phyloP scores from a whole-genome alignment of 371 early-diverging fungal species.

The Blakeslea trispora region DNA sequence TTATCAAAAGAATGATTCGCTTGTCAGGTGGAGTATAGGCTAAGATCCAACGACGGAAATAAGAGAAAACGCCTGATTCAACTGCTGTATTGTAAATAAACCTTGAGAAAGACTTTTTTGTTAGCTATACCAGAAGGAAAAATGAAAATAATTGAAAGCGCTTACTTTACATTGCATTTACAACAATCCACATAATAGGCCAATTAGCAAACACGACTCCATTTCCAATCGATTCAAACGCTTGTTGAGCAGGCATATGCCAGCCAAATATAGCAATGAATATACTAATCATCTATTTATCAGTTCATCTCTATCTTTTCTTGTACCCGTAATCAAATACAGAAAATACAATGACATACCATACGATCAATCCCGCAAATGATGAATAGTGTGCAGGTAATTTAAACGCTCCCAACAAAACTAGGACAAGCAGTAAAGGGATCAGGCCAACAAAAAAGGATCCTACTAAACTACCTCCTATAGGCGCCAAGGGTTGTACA shows the following conservation, averaged over 20 bases:
- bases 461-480: conserved; percentile 41
- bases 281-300: conserved; percentile 30
- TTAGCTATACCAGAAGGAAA: too few species aligned
- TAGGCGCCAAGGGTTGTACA: conserved; percentile 40
- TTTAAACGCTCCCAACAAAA: conserved; percentile 37
- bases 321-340: neutral
- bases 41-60: conserved; percentile 53
- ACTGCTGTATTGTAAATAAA: conserved; percentile 49
- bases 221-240: conserved; percentile 43
- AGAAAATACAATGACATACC: conserved; percentile 17
- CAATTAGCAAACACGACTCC: conserved; percentile 54
- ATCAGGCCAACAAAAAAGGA: conserved; percentile 50
- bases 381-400: conserved; percentile 41
- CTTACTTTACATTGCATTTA: conserved; percentile 45
- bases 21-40: conserved; percentile 49
- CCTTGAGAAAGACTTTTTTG: conserved; percentile 22
- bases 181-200: conserved; percentile 61
- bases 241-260: conserved; percentile 56
- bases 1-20: conserved; percentile 43
- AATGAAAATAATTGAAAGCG: too few species aligned
- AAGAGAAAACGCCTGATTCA: conserved; percentile 46
- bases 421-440: conserved; percentile 37
- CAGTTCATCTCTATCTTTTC: too few species aligned
- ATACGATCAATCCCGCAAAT: conserved; percentile 31
- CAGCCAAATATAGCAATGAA: conserved; percentile 56